Evolutionary conservation across 176 grass and related monocot genomes (phyloP), one percentile per base, ranked within the genome.

Genomic region (Oryza meridionalis): DNA sequence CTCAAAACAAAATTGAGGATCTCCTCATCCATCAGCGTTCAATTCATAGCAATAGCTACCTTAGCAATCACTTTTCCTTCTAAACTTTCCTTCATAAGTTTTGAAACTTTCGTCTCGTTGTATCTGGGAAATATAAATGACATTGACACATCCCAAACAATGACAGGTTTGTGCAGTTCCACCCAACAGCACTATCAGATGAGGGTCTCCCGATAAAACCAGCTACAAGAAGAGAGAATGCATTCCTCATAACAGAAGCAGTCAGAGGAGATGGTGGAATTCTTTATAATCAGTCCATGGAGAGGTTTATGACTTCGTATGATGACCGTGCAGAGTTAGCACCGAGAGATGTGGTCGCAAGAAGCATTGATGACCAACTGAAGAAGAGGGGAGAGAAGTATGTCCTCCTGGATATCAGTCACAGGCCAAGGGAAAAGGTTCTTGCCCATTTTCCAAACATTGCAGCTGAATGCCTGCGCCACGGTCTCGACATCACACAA

Each of bases 281-380:
- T 72, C 89, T 98, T 22, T 94, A 94, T 35, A 98, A 95, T 35
- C 96, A 95, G 49, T 95, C 96, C 5, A 93, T 92, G 89, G 87
- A 98, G 73, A 91, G 96, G 63, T 98, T 98, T 65, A 93, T 98
- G 96, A 93, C 93, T 35, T 65, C 85, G 29, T 98, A 98, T 58
- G 96, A 98, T 58, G 88, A 94, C 44, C 86, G 96, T 32, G 89
- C 85, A 0, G 96, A 98, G 82, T 73, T 98, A 35, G 96, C 96
- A 59, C 96, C 96, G 1, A 81, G 96, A 35, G 96, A 98, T 45
- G 90, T 98, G 53, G 96, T 98, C 29, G 93, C 96, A 2, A 89
- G 96, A 77, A 98, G 96, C 83, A 95, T 98, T 35, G 96, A 98
- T 16, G 96, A 98, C 73, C 96, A 98, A 69, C 88, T 98, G 50